phyloP scores from a whole-genome alignment of 176 grass and related monocot species.

The Rhynchospora pubera region DNA sequence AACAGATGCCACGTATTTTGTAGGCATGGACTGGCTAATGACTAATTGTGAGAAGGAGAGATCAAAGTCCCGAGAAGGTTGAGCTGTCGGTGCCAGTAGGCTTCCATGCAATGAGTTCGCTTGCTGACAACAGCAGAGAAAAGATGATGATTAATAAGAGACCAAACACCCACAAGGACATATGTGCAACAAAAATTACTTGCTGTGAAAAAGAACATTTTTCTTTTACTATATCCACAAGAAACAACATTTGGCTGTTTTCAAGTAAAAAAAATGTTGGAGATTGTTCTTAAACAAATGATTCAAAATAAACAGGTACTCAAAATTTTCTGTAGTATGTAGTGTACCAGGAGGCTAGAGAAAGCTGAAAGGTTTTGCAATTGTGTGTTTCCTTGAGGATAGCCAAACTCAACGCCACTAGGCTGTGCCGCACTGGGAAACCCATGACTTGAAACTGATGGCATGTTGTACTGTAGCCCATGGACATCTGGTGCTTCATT shows the following conservation, averaged over 20 bases:
- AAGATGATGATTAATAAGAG: slow-evolving; percentile 22
- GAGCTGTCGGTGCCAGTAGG: slow-evolving; percentile 56
- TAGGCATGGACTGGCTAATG: slow-evolving; percentile 48
- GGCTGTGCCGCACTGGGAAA: slow-evolving; percentile 49
- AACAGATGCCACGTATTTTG: slow-evolving; percentile 58
- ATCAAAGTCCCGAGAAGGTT: slow-evolving; percentile 71
- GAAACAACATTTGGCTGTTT: neutral
- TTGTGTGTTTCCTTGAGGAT: slow-evolving; percentile 64
- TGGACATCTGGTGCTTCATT: slow-evolving; percentile 49
- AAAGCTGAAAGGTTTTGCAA: slow-evolving; percentile 68
- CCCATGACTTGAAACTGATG: slow-evolving; percentile 57
- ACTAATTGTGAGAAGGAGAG: slow-evolving; percentile 56
- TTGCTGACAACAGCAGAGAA: slow-evolving; percentile 56
- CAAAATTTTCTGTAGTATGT: neutral
- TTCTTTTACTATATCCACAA: neutral
- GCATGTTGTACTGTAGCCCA: slow-evolving; percentile 68
- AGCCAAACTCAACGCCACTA: slow-evolving; percentile 41
- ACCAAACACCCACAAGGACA: neutral
- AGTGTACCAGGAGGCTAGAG: slow-evolving; percentile 72
- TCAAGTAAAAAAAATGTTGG: neutral
- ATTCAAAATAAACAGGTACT: neutral
- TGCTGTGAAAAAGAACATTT: neutral
- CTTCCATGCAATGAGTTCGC: slow-evolving; percentile 56
- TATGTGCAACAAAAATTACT: neutral
- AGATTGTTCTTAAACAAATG: neutral